These are phyloP conservation scores for Pilobolus umbonatus DNA, from an alignment of 192 early-diverging fungal species.

Conservation along the genomic window DNA sequence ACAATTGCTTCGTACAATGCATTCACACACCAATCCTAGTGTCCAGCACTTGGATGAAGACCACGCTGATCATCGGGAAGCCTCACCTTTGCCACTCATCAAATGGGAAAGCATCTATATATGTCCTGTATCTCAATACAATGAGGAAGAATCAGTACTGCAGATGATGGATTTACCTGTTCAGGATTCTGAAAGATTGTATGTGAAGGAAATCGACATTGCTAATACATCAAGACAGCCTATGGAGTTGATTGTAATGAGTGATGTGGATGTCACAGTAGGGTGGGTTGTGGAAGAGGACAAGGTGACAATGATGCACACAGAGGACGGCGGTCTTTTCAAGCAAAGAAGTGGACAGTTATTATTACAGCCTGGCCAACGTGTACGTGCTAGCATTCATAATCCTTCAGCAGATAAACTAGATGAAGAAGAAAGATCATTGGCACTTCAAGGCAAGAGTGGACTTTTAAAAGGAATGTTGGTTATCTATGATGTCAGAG, in stretches of 20 bases:
- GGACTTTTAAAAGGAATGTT: slow-evolving; percentile 53
- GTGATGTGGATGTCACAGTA: slow-evolving; percentile 38
- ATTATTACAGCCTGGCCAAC: slow-evolving; percentile 28
- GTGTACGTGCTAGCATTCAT: slow-evolving; percentile 14
- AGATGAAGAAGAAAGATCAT: neutral
- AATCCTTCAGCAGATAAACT: slow-evolving; percentile 22
- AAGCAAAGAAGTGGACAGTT: slow-evolving; percentile 20
- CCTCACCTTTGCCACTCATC: slow-evolving; percentile 32
- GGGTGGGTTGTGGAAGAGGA: slow-evolving; percentile 36
- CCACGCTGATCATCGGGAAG: slow-evolving; percentile 23
- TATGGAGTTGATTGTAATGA: slow-evolving; percentile 48
- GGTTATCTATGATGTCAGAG: slow-evolving; percentile 51
- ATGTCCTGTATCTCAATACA: slow-evolving; percentile 8
- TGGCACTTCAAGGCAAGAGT: slow-evolving; percentile 45
- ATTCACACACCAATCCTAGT: too few relatives aligned
- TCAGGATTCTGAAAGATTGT: slow-evolving; percentile 15
- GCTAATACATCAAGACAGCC: slow-evolving; percentile 49
- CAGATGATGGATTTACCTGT: slow-evolving; percentile 12
- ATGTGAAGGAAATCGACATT: slow-evolving; percentile 21
- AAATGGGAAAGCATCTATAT: slow-evolving; percentile 55
- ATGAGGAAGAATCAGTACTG: slow-evolving; percentile 1
- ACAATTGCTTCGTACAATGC: slow-evolving; percentile 9
- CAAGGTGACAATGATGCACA: neutral
- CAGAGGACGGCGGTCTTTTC: neutral
- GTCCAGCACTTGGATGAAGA: slow-evolving; percentile 5